Evolutionary conservation across 441 rosid genomes (phyloP), one percentile per base, ranked within the genome.

Genomic region (Erodium moschatum): DNA sequence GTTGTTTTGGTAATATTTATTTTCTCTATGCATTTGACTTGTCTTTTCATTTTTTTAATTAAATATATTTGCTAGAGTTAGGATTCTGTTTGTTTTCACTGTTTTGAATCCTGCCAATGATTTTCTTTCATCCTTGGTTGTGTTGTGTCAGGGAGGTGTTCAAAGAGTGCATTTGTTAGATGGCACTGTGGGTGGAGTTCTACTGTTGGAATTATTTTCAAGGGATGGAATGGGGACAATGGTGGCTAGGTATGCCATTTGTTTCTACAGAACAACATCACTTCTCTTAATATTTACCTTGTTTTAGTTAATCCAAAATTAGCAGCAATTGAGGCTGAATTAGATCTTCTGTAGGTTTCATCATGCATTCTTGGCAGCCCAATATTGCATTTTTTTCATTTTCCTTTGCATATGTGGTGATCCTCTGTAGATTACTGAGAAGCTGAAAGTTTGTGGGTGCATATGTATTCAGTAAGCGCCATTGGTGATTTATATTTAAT

Each of bases 221-320:
- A 86, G 98, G 82, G 98, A 93, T 75, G 98, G 98, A 58, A 84
- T 90, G 90, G 98, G 98, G 73, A 93, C 98, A 62, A 93, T 93
- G 98, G 97, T 93, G 24, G 98, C 97, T 46, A 93, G 97, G 97
- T 92, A 79, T 74, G 76, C 72, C 73, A 52, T 69, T 16, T 38
- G 70, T 73, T 40, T 40, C 5, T 70, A 40, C 18, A 16, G 21
- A 16, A 52, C 21, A 52, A 13, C 11, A 13, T 52, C 20, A 16
- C 15, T 16, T 52, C 60, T 52, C 60, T 8, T 15, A 2, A 4
- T 52, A 52, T 38, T 38, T 38, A 38, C 44, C 44, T 38, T 52
- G 60, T 52, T 52, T 52, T 16, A 52, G 19, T 52, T 38, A 52
- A 16, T 19, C 60, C 60, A 52, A 52, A 15, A 52, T 52, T 16